Evolutionary conservation across 2,329 filamentous ascomycete species (phyloP), one percentile per base, ranked within the genome.

Genomic region (Drechslerella dactyloides): DNA sequence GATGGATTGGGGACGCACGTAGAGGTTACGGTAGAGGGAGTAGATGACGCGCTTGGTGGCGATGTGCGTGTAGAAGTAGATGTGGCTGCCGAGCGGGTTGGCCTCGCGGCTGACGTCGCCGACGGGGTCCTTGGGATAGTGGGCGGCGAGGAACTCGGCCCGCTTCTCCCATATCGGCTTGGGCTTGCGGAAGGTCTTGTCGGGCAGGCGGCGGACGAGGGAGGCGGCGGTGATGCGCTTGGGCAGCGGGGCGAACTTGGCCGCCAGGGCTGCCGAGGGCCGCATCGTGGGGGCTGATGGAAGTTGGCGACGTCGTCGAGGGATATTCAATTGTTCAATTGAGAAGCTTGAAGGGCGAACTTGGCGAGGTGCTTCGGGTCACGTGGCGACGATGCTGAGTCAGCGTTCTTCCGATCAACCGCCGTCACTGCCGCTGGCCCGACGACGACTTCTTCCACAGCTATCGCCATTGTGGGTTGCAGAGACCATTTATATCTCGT

Each of bases 1-100:
- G 27, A 35, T 24, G 21, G 13, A 19, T 3, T 17, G 44, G 27
- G 21, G 35, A 68, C 51, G 30, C 77, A 80, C 80, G 53, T 80
- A 78, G 63, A 81, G 60, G 23, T 73, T 75, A 65, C 76, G 77
- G 4, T 76, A 78, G 27, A 81, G 75, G 15, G 80, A 81, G 72
- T 81, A 81, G 2, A 81, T 77, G 21, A 81, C 78, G 72, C 80
- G 78, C 35, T 80, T 80, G 59, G 77, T 80, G 56, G 78, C 77
- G 6, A 81, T 75, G 58, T 81, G 79, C 64, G 76, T 78, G 75
- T 77, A 81, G 60, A 81, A 78, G 65, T 76, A 81, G 74, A 81
- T 79, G 52, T 78, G 74, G 33, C 75, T 76, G 23, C 80, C 80
- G 73, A 79, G 77, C 19, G 66, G 66, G 17, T 70, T 70, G 8